Conservation (phyloP, 495 filamentous ascomycete genomes). For the Xylaria nigripes region DNA sequence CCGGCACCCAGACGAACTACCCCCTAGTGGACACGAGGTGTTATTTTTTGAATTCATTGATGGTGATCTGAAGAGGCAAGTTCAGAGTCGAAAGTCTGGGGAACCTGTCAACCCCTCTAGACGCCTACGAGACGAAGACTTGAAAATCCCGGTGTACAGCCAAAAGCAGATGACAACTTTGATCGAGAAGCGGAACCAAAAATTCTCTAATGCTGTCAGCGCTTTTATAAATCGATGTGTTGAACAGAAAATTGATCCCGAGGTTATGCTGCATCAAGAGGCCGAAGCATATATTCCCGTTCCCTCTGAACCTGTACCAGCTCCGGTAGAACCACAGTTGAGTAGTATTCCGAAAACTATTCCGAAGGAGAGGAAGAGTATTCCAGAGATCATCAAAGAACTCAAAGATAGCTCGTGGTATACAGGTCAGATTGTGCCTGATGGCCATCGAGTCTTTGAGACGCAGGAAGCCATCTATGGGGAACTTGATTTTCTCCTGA, state of each 20-base stretch:
- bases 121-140: conserved; percentile 62
- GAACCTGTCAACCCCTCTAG: conserved; percentile 56
- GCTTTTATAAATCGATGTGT: conserved; percentile 67
- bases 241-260: conserved; percentile 57
- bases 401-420: conserved; percentile 81
- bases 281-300: conserved; percentile 43
- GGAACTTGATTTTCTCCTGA: conserved; percentile 77
- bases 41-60: conserved; percentile 90
- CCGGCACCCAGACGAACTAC: conserved; percentile 25
- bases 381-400: conserved; percentile 78
- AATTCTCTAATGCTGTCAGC: conserved; percentile 73
- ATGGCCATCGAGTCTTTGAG: conserved; percentile 89
- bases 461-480: conserved; percentile 76
- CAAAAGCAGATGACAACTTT: conserved; percentile 84
- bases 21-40: conserved; percentile 49
- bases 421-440: conserved; percentile 83
- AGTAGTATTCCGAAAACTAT: conserved; percentile 56
- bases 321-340: conserved; percentile 23
- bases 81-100: conserved; percentile 59
- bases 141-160: conserved; percentile 90
- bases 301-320: conserved; percentile 20
- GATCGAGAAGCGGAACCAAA: conserved; percentile 85
- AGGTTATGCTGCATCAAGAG: conserved; percentile 50
- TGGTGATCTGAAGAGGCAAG: conserved; percentile 79
- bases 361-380: conserved; percentile 71